Base-by-base conservation (phyloP, 805 yeast genomes). In the Jamesozyma hellenica region DNA sequence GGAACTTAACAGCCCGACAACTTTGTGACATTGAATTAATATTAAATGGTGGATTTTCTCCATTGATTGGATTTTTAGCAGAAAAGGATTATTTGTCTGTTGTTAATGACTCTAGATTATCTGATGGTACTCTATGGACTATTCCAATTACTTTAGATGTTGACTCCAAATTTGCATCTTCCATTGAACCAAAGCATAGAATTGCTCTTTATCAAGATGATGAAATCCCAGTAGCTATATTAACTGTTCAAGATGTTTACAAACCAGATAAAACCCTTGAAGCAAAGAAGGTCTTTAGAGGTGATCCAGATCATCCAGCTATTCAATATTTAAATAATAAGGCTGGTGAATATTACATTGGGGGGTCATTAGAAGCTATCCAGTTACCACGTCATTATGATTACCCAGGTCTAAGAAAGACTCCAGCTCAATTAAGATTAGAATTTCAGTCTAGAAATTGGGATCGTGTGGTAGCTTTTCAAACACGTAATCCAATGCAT, bases 401-500 rank as follows among this genome's bases (percentile, higher is more conserved):
- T 61, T 88, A 88, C 63, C 79, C 82, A 21, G 90, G 80, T 38
- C 70, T 81, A 48, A 77, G 97, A 62, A 81, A 81, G 66, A 83
- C 95, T 21, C 97, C 97, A 23, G 77, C 85, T 21, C 94, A 87
- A 65, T 73, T 88, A 55, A 79, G 97, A 65, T 65, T 78, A 18
- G 95, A 88, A 67, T 90, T 90, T 57, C 62, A 67, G 45, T 74
- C 75, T 53, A 78, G 82, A 60, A 81, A 84, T 49, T 88, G 96
- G 96, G 73, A 76, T 54, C 72, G 77, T 55, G 83, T 88, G 40
- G 97, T 88, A 35, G 97, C 97, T 27, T 88, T 88, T 80, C 97
- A 88, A 69, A 88, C 97, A 32, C 77, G 97, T 70, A 88, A 88
- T 69, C 97, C 97, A 51, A 90, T 88, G 96, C 97, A 88, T 65